These are phyloP conservation scores for Stropharia rugosoannulata DNA, from an alignment of 768 basidiomycete genomes.

Conservation along the genomic window DNA sequence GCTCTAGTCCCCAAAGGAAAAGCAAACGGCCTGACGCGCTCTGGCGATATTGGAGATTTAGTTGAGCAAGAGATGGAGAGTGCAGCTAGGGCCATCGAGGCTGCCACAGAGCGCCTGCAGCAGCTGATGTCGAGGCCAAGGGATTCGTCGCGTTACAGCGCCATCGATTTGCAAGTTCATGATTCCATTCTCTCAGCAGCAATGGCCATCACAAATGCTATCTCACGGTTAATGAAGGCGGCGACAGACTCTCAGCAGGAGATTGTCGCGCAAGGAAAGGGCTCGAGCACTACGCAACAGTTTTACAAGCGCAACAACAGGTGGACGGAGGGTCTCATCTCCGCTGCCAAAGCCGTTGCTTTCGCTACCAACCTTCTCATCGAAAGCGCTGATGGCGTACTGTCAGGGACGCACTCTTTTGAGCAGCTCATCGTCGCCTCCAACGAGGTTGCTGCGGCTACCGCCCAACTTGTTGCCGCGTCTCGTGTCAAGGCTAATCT, in stretches of 20 bases:
- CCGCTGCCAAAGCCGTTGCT: constrained; percentile 96
- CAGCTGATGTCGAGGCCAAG: constrained; percentile 89
- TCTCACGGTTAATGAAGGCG: constrained; percentile 91
- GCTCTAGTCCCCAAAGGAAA: constrained; percentile 83
- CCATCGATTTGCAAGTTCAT: constrained; percentile 94
- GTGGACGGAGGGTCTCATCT: constrained; percentile 99
- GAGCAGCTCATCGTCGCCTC: constrained; percentile 99
- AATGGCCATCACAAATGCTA: constrained; percentile 93
- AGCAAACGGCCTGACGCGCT: constrained; percentile 66
- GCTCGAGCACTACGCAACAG: constrained; percentile 88
- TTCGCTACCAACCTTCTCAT: constrained; percentile 95
- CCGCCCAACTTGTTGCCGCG: constrained; percentile 97
- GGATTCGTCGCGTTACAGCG: constrained; percentile 83
- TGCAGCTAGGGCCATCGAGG: constrained; percentile 91
- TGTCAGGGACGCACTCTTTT: constrained; percentile 93
- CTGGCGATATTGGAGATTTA: constrained; percentile 93
- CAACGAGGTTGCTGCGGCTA: constrained; percentile 96
- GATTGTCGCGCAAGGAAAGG: constrained; percentile 94
- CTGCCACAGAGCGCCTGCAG: constrained; percentile 87
- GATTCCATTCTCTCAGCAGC: constrained; percentile 95
- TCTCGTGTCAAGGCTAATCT: constrained; percentile 97
- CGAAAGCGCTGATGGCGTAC: constrained; percentile 96
- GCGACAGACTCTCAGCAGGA: constrained; percentile 98
- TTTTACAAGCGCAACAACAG: constrained; percentile 99
- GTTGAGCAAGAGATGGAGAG: constrained; percentile 96